Evolutionary conservation across 495 filamentous ascomycete species (phyloP).

Genomic region (Tuber borchii): DNA sequence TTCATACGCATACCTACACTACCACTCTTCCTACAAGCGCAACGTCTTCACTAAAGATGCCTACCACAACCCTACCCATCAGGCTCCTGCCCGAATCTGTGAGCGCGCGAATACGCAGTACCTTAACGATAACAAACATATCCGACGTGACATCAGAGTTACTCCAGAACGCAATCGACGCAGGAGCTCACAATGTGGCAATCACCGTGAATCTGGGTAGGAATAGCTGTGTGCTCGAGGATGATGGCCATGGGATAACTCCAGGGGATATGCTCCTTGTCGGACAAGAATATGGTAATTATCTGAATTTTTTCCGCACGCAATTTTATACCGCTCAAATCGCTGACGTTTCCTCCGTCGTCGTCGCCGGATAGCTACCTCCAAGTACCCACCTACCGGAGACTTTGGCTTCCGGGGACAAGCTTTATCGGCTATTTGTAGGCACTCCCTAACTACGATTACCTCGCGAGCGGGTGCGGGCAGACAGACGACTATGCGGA

Average conservation of each 20-base stretch:
- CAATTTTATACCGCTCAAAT: not conserved
- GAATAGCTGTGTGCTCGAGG: constrained; percentile 77
- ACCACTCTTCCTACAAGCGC: not conserved
- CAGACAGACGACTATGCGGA: constrained; percentile 59
- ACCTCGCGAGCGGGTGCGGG: constrained; percentile 65
- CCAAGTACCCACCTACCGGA: constrained; percentile 54
- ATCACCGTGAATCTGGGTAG: constrained; percentile 67
- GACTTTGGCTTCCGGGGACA: constrained; percentile 64
- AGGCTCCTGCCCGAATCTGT: constrained; percentile 66
- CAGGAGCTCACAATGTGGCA: constrained; percentile 61
- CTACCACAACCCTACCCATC: constrained; percentile 49
- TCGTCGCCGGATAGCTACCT: constrained; percentile 59
- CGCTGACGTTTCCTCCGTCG: not conserved
- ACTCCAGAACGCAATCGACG: constrained; percentile 82
- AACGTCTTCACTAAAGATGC: constrained; percentile 41
- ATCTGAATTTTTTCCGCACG: constrained; percentile 27
- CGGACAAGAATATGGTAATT: constrained; percentile 61
- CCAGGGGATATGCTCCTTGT: constrained; percentile 62
- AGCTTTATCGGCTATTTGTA: constrained; percentile 70
- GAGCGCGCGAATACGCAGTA: constrained; percentile 80
- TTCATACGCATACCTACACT: not conserved
- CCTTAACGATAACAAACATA: constrained; percentile 66
- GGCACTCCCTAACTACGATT: constrained; percentile 70
- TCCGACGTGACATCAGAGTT: constrained; percentile 67
- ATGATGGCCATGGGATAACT: constrained; percentile 75